Conservation (phyloP, 768 basidiomycete species). For the Leucocoprinus leucothites region DNA sequence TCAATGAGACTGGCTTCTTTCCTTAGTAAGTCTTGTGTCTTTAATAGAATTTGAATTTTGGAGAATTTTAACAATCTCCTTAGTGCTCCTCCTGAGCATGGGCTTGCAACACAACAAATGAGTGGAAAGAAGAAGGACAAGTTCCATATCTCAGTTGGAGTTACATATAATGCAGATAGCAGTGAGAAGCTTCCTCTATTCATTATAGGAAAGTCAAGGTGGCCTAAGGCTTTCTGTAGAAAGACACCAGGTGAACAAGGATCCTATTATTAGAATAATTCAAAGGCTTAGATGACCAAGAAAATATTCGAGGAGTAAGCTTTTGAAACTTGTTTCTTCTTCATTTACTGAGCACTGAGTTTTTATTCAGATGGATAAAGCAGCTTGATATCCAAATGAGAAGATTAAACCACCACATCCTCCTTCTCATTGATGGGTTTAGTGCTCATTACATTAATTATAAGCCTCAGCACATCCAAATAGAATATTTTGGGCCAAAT, state of each 20-base stretch:
- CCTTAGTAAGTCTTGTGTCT: no score
- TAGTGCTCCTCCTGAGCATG: constrained; percentile 25
- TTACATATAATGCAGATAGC: constrained; percentile 28
- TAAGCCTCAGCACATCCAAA: constrained; percentile 24
- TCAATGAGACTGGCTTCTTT: no score
- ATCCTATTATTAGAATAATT: constrained; percentile 35
- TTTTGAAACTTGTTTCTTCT: neutral
- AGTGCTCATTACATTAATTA: constrained; percentile 24
- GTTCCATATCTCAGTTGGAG: constrained; percentile 23
- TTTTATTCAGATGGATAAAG: constrained; percentile 21
- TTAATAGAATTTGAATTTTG: no score
- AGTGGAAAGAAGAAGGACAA: constrained; percentile 30
- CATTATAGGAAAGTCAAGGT: constrained; percentile 31
- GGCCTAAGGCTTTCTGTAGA: constrained; percentile 28
- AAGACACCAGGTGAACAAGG: constrained; percentile 18
- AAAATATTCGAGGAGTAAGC: constrained; percentile 31
- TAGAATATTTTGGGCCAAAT: constrained; percentile 28
- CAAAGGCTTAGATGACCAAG: constrained; percentile 37
- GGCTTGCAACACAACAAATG: constrained; percentile 27
- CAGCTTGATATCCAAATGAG: constrained; percentile 22
- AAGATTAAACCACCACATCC: constrained; percentile 18
- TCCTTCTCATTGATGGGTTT: constrained; percentile 30
- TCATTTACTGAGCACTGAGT: neutral
- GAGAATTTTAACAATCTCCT: neutral
- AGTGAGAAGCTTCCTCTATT: constrained; percentile 27